These are phyloP conservation scores for Mycena leptocephala DNA, from an alignment of 768 basidiomycete species.

Conservation along the genomic window DNA sequence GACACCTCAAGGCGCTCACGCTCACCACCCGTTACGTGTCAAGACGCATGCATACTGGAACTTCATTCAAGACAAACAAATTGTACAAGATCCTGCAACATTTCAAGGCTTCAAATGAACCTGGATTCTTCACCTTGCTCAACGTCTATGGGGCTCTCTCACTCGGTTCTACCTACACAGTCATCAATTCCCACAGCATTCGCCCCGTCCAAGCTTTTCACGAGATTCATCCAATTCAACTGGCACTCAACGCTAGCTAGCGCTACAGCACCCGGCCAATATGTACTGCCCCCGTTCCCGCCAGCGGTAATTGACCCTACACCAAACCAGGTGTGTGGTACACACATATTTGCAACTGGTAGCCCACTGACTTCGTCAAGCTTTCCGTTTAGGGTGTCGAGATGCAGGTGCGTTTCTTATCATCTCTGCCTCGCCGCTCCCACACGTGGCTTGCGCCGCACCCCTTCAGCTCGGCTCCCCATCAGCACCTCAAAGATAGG, in stretches of 20 bases:
- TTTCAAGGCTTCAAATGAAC: neutral
- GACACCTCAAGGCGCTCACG: neutral
- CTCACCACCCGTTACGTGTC: neutral
- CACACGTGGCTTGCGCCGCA: too few species aligned
- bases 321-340: neutral
- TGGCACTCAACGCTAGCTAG: too few species aligned
- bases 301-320: neutral
- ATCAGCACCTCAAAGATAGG: too few species aligned
- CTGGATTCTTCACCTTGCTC: neutral
- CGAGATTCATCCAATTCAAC: too few species aligned
- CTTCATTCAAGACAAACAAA: neutral
- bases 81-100: neutral
- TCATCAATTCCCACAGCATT: slow-evolving; percentile 4
- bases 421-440: neutral
- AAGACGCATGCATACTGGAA: neutral
- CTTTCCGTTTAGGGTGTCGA: too few species aligned
- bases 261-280: too few species aligned
- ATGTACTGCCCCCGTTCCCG: too few species aligned
- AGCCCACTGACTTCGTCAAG: too few species aligned
- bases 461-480: neutral
- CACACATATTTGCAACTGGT: neutral
- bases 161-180: neutral
- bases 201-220: neutral
- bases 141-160: neutral
- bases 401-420: neutral